Evolutionary conservation across 2,329 filamentous ascomycete species (phyloP).

Genomic region (Ophiostoma sp.): DNA sequence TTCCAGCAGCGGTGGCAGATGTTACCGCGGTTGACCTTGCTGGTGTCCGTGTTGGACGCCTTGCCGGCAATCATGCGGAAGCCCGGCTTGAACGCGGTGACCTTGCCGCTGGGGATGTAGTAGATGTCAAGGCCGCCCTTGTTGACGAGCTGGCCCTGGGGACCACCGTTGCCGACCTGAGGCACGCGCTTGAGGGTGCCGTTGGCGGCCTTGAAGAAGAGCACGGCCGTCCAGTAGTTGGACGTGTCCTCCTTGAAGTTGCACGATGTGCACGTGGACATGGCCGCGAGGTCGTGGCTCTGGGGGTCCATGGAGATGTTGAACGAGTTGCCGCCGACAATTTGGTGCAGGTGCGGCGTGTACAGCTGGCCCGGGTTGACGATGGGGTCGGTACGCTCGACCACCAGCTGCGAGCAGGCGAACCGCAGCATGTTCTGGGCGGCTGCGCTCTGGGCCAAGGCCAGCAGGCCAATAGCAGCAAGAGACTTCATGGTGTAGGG

Average conservation of each 20-base stretch:
- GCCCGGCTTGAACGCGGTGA: slow-evolving; percentile 41
- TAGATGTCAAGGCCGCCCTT: slow-evolving; percentile 43
- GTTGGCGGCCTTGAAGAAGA: slow-evolving; percentile 44
- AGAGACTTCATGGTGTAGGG: slow-evolving; percentile 21
- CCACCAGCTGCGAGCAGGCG: slow-evolving; percentile 45
- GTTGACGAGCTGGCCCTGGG: slow-evolving; percentile 41
- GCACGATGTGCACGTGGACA: slow-evolving; percentile 42
- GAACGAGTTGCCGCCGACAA: slow-evolving; percentile 44
- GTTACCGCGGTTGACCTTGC: slow-evolving; percentile 29
- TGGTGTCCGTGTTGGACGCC: slow-evolving; percentile 39
- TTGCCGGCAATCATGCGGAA: slow-evolving; percentile 46
- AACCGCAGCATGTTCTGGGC: slow-evolving; percentile 44
- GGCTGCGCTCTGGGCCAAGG: slow-evolving; percentile 28
- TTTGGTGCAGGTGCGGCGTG: slow-evolving; percentile 45
- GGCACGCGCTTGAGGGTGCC: slow-evolving; percentile 42
- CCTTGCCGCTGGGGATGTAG: slow-evolving; percentile 42
- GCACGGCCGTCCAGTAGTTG: slow-evolving; percentile 46
- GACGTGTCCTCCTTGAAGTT: slow-evolving; percentile 42
- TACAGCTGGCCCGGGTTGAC: slow-evolving; percentile 43
- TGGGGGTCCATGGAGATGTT: slow-evolving; percentile 41
- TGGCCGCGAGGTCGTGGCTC: slow-evolving; percentile 34
- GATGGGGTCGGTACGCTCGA: slow-evolving; percentile 40
- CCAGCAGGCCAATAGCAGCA: slow-evolving; percentile 29
- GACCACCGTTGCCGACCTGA: slow-evolving; percentile 42
- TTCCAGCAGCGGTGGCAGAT: slow-evolving; percentile 48